Evolutionary conservation across 768 basidiomycete genomes (phyloP).

Genomic region (Pleurotus eryngii): DNA sequence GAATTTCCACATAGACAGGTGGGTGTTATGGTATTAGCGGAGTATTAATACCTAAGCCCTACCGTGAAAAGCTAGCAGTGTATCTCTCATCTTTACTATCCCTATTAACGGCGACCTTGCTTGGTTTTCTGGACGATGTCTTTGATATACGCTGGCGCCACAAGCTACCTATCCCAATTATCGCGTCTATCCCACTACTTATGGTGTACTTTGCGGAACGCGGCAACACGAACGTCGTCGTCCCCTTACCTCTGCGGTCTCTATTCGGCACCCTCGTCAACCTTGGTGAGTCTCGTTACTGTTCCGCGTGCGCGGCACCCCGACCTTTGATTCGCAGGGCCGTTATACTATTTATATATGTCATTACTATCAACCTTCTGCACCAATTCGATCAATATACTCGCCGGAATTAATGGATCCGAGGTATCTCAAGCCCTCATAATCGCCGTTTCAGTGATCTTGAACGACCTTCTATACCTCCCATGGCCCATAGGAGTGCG

Average conservation of each 20-base stretch:
- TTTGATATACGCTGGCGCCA: slow-evolving; percentile 99
- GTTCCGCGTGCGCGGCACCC: not conserved
- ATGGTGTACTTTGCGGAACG: slow-evolving; percentile 96
- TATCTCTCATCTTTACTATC: slow-evolving; percentile 94
- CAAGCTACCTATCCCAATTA: slow-evolving; percentile 94
- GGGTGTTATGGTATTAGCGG: slow-evolving; percentile 16
- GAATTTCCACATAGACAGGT: slow-evolving; percentile 82
- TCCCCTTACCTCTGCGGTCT: slow-evolving; percentile 77
- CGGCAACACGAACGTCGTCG: slow-evolving; percentile 90
- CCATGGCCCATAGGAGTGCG: slow-evolving; percentile 79
- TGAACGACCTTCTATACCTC: slow-evolving; percentile 94
- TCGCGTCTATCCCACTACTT: slow-evolving; percentile 90
- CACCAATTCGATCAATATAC: slow-evolving; percentile 98
- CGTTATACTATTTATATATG: slow-evolving; percentile 96
- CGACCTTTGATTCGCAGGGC: slow-evolving; percentile 48
- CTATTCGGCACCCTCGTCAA: slow-evolving; percentile 80
- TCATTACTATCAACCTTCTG: slow-evolving; percentile 92
- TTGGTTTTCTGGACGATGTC: slow-evolving; percentile 95
- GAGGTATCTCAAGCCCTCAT: slow-evolving; percentile 93
- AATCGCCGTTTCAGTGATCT: slow-evolving; percentile 84
- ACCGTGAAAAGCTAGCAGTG: slow-evolving; percentile 65
- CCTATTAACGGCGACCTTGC: slow-evolving; percentile 85
- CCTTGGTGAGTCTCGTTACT: slow-evolving; percentile 56
- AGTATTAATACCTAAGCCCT: not conserved
- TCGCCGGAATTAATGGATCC: slow-evolving; percentile 95